These are phyloP conservation scores for Benincasa hispida DNA, from an alignment of 306 rosid species.

Conservation along the genomic window DNA sequence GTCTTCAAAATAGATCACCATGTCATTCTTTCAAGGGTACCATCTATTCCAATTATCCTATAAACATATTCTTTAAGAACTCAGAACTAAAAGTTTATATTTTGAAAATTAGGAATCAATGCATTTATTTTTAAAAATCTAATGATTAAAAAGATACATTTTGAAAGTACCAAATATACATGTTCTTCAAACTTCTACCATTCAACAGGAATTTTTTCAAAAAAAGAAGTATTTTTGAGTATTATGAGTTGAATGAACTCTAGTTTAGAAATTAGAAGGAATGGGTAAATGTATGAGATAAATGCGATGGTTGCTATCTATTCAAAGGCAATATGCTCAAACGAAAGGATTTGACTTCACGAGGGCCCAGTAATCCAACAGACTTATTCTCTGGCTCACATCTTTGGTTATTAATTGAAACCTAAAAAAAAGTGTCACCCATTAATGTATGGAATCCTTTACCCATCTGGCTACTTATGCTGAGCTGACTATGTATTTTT, in stretches of 20 bases:
- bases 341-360: not conserved
- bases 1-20: too few relatives aligned
- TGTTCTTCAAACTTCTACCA: too few relatives aligned
- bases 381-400: not conserved
- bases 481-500: not conserved
- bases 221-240: too few relatives aligned
- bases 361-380: conserved; percentile 3
- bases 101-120: too few relatives aligned
- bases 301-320: not conserved
- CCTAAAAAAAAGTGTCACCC: not conserved
- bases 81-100: too few relatives aligned
- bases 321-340: not conserved
- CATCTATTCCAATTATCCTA: too few relatives aligned
- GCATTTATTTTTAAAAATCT: too few relatives aligned
- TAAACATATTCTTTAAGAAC: too few relatives aligned
- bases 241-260: not conserved
- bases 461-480: not conserved
- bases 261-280: not conserved
- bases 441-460: conserved; percentile 1
- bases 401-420: not conserved
- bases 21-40: too few relatives aligned
- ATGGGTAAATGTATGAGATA: not conserved
- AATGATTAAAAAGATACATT: too few relatives aligned
- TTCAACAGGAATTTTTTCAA: too few relatives aligned
- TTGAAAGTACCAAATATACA: too few relatives aligned